Evolutionary conservation across 2,329 filamentous ascomycete species (phyloP), one percentile per base, ranked within the genome.

Genomic region (Sporothrix brasiliensis): DNA sequence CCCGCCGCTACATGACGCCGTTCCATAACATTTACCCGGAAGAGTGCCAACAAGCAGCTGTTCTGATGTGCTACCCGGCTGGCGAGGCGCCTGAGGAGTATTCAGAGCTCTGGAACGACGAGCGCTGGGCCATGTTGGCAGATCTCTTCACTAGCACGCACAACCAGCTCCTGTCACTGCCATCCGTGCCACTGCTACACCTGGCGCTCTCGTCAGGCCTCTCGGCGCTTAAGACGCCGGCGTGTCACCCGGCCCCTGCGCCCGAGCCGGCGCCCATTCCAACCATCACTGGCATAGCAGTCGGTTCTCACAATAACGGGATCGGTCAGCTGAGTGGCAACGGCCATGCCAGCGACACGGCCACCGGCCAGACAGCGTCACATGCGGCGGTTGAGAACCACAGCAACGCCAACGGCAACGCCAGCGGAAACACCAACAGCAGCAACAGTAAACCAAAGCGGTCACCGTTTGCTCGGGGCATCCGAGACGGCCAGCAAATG

Each of bases 141-240:
- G 83, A 89, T 67, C 85, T 94, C 66, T 99, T 98, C 81, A 88
- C 93, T 74, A 84, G 87, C 72, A 97, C 94, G 1, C 93, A 98
- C 81, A 93, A 97, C 82, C 88, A 86, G 58, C 88, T 99, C 4
- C 90, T 97, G 73, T 89, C 90, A 19, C 87, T 99, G 0, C 94
- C 95, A 0, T 86, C 91, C 1, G 88, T 90, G 24, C 94, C 95
- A 0, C 87, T 97, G 21, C 88, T 99, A 34, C 93, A 98, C 80
- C 91, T 96, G 73, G 95, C 95, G 14, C 87, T 99, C 11, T 93
- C 91, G 0, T 93, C 94, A 0, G 95, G 95, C 9, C 87, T 99
- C 11, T 97, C 94, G 0, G 94, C 95, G 0, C 89, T 99, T 74
- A 99, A 99, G 80, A 98, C 95, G 0, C 95, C 95, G 0, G 90